phyloP scores from a whole-genome alignment of 371 early-diverging fungal species.

The Blakeslea trispora region DNA sequence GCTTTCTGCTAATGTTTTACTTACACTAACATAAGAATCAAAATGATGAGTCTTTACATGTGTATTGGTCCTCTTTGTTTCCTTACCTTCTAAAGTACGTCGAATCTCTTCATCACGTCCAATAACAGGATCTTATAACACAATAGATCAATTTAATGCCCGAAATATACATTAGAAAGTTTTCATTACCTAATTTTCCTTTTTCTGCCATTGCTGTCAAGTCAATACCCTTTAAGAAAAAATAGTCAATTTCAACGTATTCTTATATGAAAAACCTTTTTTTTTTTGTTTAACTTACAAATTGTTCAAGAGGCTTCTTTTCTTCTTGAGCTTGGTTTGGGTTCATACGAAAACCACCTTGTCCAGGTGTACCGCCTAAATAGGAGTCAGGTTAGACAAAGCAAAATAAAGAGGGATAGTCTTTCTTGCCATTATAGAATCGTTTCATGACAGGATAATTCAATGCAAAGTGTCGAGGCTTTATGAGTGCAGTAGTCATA shows the following conservation, averaged over 20 bases:
- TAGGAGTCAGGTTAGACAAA: no score
- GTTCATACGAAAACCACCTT: conserved; percentile 33
- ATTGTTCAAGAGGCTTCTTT: conserved; percentile 44
- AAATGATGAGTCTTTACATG: not conserved
- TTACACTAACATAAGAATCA: conserved; percentile 29
- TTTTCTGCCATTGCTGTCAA: conserved; percentile 77
- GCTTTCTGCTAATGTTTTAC: no score
- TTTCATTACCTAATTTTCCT: conserved; percentile 65
- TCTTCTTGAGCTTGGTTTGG: conserved; percentile 45
- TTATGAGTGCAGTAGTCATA: not conserved
- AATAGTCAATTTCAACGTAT: no score
- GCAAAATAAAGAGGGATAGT: not conserved
- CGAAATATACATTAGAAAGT: no score
- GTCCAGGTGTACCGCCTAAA: conserved; percentile 12
- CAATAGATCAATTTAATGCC: no score
- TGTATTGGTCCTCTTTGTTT: no score
- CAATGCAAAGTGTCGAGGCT: not conserved
- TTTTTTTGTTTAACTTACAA: conserved; percentile 21
- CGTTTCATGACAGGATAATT: conserved; percentile 8
- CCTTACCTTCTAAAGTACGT: conserved; percentile 72
- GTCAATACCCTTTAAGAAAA: conserved; percentile 52
- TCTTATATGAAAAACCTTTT: not conserved
- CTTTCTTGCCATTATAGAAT: conserved; percentile 18
- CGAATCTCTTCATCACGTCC: conserved; percentile 85
- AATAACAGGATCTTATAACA: conserved; percentile 90